A percentile compares a stretch with the other conserved stretches of the same genome.
Conservation (phyloP, 805 yeast genomes). For the Ogataea nakhonphanomensis region DNA sequence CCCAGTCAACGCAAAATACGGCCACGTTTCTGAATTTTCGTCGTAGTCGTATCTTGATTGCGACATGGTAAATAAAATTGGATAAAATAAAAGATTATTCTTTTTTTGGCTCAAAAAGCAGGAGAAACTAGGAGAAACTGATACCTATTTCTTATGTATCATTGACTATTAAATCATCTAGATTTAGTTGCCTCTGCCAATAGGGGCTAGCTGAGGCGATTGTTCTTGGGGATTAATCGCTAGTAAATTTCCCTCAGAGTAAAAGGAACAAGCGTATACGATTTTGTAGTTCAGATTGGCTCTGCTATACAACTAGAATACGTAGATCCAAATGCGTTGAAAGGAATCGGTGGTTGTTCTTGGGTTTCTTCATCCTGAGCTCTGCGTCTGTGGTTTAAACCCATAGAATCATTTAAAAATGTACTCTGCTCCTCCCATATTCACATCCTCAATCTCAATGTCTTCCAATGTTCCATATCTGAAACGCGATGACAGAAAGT, state of each 20-base stretch:
- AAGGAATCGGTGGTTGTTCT: too few species aligned
- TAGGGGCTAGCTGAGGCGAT: too few species aligned
- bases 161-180: too few species aligned
- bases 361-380: background rate
- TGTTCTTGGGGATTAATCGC: too few species aligned
- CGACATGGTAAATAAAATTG: conserved; percentile 34
- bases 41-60: conserved; percentile 72
- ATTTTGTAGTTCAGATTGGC: too few species aligned
- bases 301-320: too few species aligned
- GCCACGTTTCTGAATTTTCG: conserved; percentile 91
- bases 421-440: conserved; percentile 78
- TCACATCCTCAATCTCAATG: conserved; percentile 69
- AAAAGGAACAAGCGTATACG: too few species aligned
- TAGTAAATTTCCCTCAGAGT: too few species aligned
- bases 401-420: conserved; percentile 28
- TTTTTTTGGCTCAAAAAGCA: background rate
- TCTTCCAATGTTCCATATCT: conserved; percentile 62
- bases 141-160: too few species aligned
- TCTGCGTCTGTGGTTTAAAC: background rate
- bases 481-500: conserved; percentile 70
- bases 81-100: conserved; percentile 3
- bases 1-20: conserved; percentile 77
- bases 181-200: too few species aligned
- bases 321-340: too few species aligned
- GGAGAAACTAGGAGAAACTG: too few species aligned